Base-by-base conservation (phyloP, 2,329 filamentous ascomycete genomes). In the Verticillium dahliae region DNA sequence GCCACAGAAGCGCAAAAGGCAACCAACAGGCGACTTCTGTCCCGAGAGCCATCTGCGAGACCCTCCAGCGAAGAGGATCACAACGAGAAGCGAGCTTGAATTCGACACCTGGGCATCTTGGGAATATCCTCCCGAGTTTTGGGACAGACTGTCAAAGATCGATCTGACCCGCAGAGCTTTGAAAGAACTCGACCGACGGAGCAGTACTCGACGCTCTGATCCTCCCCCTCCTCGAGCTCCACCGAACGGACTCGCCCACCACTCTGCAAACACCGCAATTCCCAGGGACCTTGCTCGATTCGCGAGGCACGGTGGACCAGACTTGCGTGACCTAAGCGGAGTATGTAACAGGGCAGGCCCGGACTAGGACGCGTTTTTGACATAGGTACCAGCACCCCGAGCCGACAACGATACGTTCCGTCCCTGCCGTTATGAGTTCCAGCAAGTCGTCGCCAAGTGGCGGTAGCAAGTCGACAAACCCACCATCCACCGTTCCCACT, bases 111-210 rank as follows among this genome's bases (percentile, higher is more conserved):
- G 18, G 52, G 27, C 27, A 31, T 56, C 52, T 56, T 56, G 27
- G 52, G 52, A 56, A 31, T 56, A 56, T 56, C 61, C 70, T n/a
- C 67, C 68, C 6, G 59, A 63, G 56, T 74, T 72, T 58, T 73
- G 65, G 62, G 68, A 71, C 52, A 65, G 64, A 4, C 60, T 73
- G 34, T 69, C 69, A 9, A 65, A 69, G 54, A 60, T 70, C 22
- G 68, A 62, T 62, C 63, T 73, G 31, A 70, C 68, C 35, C 62
- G 60, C 58, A 67, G 62, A 41, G 68, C 69, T 2, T 62, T 73
- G 59, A 67, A 61, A 62, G 71, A 72, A 62, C 64, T 69, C 57
- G 64, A 71, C 60, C 63, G 64, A 59, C 63, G 66, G 34, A 37
- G 34, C 34, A 37, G 34, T 37, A 37, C 34, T 37, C 34, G 34